Evolutionary conservation across 1,284 basidiomycete genomes (phyloP), one percentile per base, ranked within the genome.

Genomic region (Cryptococcus amylolentus): DNA sequence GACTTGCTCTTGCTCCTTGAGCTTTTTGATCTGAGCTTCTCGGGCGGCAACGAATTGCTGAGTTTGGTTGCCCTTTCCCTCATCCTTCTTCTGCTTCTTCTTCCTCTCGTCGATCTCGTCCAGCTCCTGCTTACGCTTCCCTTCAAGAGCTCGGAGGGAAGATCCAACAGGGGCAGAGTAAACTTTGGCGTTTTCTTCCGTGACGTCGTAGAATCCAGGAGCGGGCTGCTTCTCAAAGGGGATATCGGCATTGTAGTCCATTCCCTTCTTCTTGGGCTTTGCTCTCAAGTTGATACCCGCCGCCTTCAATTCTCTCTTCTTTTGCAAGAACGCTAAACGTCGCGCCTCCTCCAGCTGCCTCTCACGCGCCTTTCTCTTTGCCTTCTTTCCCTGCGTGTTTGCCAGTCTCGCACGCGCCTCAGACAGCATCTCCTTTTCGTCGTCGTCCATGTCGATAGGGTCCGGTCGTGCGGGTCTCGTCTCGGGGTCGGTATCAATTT

Each of bases 361-460:
- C 74, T 98, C 96, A 52, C 96, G 85, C 13, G 93, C 96, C 79
- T 98, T 98, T 65, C 96, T 87, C 78, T 98, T 98, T 2, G 96
- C 96, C 78, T 99, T 98, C 78, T 99, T 99, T 31, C 96, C 96
- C 76, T 99, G 96, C 0, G 96, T 99, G 73, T 99, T 99, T 50
- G 96, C 96, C 43, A 99, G 82, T 80, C 96, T 87, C 9, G 96
- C 96, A 67, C 96, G 87, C 49, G 96, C 96, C 77, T 99, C 96
- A 6, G 94, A 98, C 64, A 99, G 81, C 96, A 99, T 98, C 77
- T 98, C 96, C 86, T 98, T 98, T 78, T 98, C 96, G 73, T 92
- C 96, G 77, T 99, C 96, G 76, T 99, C 96, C 96, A 99, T 99
- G 79, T 99, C 96, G 69, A 98, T 96, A 5, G 96, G 95, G 80